Conservation (phyloP, 2,329 filamentous ascomycete species). For the Neopestalotiopsis rosae region DNA sequence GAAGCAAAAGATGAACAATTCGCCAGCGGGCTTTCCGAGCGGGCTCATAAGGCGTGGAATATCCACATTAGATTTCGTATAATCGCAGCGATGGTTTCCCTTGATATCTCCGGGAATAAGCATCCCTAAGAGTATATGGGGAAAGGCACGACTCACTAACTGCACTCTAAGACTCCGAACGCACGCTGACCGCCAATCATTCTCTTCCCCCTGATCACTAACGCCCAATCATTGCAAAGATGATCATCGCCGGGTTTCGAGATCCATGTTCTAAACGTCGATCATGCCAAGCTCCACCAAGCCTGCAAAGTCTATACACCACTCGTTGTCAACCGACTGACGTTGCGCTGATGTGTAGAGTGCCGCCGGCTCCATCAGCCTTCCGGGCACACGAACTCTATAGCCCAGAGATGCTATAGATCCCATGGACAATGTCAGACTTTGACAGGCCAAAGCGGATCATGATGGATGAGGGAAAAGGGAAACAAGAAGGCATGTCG, state of each 20-base stretch:
- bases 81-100: too few species aligned
- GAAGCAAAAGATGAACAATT: too few species aligned
- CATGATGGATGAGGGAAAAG: neutral
- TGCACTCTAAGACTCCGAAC: too few species aligned
- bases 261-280: constrained; percentile 21
- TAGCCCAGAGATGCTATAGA: neutral
- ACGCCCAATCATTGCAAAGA: neutral
- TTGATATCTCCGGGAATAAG: too few species aligned
- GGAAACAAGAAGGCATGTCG: neutral
- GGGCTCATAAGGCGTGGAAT: too few species aligned
- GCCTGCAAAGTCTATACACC: neutral
- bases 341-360: neutral
- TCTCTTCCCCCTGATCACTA: neutral
- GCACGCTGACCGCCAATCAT: neutral
- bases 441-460: constrained; percentile 2
- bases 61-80: too few species aligned
- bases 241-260: constrained; percentile 18
- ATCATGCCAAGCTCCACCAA: constrained; percentile 22
- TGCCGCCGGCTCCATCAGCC: neutral
- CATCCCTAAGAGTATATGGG: neutral
- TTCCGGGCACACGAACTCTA: neutral
- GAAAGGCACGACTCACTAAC: neutral
- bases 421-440: neutral
- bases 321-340: neutral
- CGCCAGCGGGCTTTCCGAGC: too few species aligned